Conservation (phyloP, 768 basidiomycete species). For the Russula griseocarnosa region DNA sequence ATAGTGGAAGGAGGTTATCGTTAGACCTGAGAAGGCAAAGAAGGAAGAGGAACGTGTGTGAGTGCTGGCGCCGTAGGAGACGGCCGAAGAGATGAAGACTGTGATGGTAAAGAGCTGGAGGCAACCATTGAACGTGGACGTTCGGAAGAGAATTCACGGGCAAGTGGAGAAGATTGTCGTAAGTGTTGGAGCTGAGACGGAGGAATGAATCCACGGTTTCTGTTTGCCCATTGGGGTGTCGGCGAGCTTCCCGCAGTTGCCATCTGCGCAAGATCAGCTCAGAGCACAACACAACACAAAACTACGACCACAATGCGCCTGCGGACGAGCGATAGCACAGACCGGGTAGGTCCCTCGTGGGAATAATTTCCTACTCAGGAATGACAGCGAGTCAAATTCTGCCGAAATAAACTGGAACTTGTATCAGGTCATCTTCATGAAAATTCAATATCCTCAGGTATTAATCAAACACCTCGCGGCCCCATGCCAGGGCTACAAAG, state of each 20-base stretch:
- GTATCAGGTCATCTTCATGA: background rate
- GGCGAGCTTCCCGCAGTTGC: conserved; percentile 26
- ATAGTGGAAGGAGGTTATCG: conserved; percentile 30
- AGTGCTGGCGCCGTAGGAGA: conserved; percentile 30
- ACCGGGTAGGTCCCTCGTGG: background rate
- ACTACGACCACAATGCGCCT: background rate
- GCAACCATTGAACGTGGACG: conserved; percentile 23
- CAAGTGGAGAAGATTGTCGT: conserved; percentile 32
- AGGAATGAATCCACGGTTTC: conserved; percentile 38
- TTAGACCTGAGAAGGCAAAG: conserved; percentile 51
- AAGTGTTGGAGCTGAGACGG: conserved; percentile 37
- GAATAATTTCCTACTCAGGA: background rate
- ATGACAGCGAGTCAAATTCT: background rate
- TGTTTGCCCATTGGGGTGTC: conserved; percentile 38
- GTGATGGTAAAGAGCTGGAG: background rate
- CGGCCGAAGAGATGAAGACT: conserved; percentile 14
- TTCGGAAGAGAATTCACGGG: conserved; percentile 28
- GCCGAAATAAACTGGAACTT: too few species aligned
- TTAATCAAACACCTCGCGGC: background rate
- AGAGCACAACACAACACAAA: background rate
- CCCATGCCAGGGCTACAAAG: background rate
- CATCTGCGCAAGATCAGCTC: conserved; percentile 7
- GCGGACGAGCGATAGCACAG: background rate
- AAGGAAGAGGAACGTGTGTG: conserved; percentile 61
- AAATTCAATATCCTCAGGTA: too few species aligned